phyloP scores from a whole-genome alignment of 140 eudicot genomes.

The Bidens hawaiensis region DNA sequence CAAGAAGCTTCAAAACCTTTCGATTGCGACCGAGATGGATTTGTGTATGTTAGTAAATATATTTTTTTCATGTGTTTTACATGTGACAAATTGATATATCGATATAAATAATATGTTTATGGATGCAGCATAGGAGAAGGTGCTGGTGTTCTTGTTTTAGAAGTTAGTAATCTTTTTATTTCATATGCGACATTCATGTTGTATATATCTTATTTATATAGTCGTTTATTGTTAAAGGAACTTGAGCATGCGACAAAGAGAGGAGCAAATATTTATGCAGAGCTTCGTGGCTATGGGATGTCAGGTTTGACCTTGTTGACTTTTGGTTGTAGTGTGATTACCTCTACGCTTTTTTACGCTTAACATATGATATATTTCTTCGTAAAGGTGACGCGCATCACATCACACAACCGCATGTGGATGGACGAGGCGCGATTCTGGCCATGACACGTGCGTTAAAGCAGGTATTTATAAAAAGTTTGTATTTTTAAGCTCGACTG shows the following conservation, averaged over 20 bases:
- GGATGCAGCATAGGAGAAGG: conserved; percentile 92
- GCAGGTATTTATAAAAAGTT: conserved; percentile 45
- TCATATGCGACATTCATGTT: background rate
- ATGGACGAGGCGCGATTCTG: conserved; percentile 87
- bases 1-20: conserved; percentile 93
- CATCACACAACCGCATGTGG: conserved; percentile 85
- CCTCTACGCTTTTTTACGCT: background rate
- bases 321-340: background rate
- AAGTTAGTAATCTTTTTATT: conserved; percentile 47
- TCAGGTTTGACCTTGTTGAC: conserved; percentile 52
- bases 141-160: conserved; percentile 85
- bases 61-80: background rate
- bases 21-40: conserved; percentile 90
- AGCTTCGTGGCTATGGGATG: conserved; percentile 94
- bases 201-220: background rate
- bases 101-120: conserved; percentile 8
- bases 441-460: conserved; percentile 86
- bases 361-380: conserved; percentile 2
- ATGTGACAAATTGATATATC: too few relatives aligned
- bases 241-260: conserved; percentile 85
- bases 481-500: background rate
- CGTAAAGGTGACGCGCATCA: conserved; percentile 90
- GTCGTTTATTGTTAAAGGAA: conserved; percentile 38
- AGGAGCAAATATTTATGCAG: conserved; percentile 84
- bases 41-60: conserved; percentile 61